Conservation (phyloP, 2,329 filamentous ascomycete species). For the Penicillium sp. region DNA sequence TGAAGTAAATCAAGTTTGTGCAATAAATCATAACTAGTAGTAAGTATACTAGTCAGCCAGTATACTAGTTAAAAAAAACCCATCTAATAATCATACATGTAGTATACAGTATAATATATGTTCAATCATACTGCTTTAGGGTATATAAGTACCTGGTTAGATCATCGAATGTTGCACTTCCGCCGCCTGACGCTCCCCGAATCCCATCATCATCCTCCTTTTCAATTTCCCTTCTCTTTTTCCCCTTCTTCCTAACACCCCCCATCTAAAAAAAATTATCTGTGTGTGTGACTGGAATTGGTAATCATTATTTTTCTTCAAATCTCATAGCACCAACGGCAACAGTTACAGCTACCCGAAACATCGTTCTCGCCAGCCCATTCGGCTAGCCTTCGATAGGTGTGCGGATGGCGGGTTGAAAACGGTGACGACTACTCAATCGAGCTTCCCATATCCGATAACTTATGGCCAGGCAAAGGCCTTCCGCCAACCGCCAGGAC, state of each 20-base stretch:
- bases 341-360: conserved; percentile 5
- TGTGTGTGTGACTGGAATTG: not conserved
- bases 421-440: conserved; percentile 35
- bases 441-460: conserved; percentile 34
- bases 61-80: not conserved
- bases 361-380: conserved; percentile 9
- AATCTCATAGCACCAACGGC: conserved; percentile 5
- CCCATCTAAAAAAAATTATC: not conserved
- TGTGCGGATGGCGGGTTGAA: conserved; percentile 46
- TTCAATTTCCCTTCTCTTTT: conserved; percentile 6
- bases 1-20: not conserved
- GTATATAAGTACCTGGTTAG: conserved; percentile 11
- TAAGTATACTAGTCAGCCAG: not conserved
- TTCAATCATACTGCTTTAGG: not conserved
- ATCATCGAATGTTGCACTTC: conserved; percentile 35
- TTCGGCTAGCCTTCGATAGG: conserved; percentile 24
- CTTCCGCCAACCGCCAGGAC: conserved; percentile 46
- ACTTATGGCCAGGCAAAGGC: conserved; percentile 51
- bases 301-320: not conserved
- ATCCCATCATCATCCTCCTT: conserved; percentile 28
- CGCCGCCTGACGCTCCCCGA: conserved; percentile 38
- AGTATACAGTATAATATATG: not conserved
- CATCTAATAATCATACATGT: not conserved
- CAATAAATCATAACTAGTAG: not conserved
- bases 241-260: conserved; percentile 6